Base-by-base conservation (phyloP, 805 yeast species). In the Ogataea ganodermae region DNA sequence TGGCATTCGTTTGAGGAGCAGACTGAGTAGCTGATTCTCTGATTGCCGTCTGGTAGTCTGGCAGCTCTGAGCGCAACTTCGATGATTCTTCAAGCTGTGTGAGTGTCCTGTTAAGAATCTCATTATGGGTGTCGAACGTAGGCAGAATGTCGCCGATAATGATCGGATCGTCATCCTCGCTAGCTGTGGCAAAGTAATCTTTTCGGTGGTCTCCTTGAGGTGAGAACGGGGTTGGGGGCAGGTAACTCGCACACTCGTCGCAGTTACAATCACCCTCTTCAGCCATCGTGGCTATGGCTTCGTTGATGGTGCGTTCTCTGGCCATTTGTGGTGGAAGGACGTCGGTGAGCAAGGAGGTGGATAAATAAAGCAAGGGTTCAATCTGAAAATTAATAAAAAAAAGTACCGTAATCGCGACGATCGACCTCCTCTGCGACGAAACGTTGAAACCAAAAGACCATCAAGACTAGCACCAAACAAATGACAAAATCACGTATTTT, bases 51-150 rank as follows among this genome's bases (percentile, higher is more conserved):
- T 48, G 49, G 24, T 54, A 54, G 37, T 49, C 51, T 6, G 57
- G 57, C 8, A 48, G 40, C 5, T 27, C 45, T 2, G 43, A 31
- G 21, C 43, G 50, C 4, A 42, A 40, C 1, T 42, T 39, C 2
- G 49, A 38, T 6, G 30, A 27, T 6, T 38, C 38, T 6, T 49
- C 56, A 5, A 51, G 40, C 30, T 56, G 56, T 4, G 54, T 46
- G 17, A 56, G 49, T 1, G 60, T 56, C 17, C 61, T 43, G 46
- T 60, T 61, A 27, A 61, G 36, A 2, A 59, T 32, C 14, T 55
- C 74, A 54, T 79, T 81, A 56, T 80, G 82, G 78, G 82, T 78
- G 51, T 83, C 84, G 56, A 83, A 83, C 0, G 87, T 79, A 0
- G 89, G 89, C 32, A 84, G 62, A 2, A 84, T 77, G 56, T 84